Evolutionary conservation across 768 basidiomycete genomes (phyloP).

Genomic region (Hydnum rufescens): DNA sequence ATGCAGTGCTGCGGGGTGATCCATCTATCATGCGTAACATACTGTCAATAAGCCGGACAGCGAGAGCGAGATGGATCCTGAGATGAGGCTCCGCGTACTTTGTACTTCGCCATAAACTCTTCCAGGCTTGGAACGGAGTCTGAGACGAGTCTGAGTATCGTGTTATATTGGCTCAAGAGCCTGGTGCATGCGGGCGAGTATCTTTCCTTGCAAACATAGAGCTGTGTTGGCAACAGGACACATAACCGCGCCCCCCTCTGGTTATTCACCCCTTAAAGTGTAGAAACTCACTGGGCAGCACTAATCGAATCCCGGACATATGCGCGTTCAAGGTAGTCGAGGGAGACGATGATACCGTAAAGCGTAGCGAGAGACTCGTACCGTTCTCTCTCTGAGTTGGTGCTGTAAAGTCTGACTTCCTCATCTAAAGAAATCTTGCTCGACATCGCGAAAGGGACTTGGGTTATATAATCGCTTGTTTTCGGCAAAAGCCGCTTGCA

Average conservation of each 20-base stretch:
- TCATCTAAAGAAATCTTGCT: conserved; percentile 52
- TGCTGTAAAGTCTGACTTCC: conserved; percentile 75
- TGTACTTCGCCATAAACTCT: conserved; percentile 76
- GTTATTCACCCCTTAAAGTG: not conserved
- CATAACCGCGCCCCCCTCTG: not conserved
- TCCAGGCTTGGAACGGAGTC: conserved; percentile 72
- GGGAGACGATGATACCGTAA: conserved; percentile 73
- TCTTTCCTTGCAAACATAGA: conserved; percentile 30
- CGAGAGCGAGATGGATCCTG: not conserved
- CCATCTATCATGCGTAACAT: conserved; percentile 45
- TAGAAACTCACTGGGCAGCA: conserved; percentile 58
- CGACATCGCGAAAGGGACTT: no score
- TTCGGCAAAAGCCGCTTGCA: no score
- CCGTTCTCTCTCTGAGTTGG: conserved; percentile 75
- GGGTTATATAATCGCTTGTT: no score
- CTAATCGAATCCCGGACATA: conserved; percentile 88
- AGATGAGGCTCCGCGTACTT: conserved; percentile 27
- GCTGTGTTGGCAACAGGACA: not conserved
- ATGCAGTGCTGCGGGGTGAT: conserved; percentile 81
- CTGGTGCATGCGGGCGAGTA: conserved; percentile 93
- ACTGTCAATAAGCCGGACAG: not conserved
- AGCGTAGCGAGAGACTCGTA: conserved; percentile 76
- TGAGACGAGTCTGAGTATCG: conserved; percentile 87
- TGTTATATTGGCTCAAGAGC: conserved; percentile 92
- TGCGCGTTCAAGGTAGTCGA: conserved; percentile 90